Evolutionary conservation across 139 green algal species (phyloP), one percentile per base, ranked within the genome.

Genomic region (Volvox africanus): DNA sequence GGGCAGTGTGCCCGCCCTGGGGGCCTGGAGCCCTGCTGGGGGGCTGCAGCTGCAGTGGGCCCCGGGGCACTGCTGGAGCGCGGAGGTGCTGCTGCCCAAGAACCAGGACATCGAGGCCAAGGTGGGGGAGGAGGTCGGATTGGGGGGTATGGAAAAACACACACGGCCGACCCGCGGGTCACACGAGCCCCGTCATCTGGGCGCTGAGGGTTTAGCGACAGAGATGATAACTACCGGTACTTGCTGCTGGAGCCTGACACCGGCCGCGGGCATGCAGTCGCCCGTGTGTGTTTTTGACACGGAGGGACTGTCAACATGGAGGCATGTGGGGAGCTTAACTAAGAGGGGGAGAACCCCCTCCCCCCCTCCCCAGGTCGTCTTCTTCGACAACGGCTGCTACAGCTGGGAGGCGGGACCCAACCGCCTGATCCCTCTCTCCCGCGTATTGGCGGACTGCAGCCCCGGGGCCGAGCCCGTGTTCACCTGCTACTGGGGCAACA

Each of bases 331-430:
- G n/a, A n/a, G n/a, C n/a, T n/a, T n/a, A n/a, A n/a, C n/a, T n/a
- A n/a, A n/a, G n/a, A n/a, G n/a, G n/a, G n/a, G n/a, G n/a, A n/a
- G n/a, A n/a, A n/a, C n/a, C n/a, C n/a, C n/a, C n/a, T n/a, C n/a
- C n/a, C n/a, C n/a, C n/a, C n/a, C 77, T 36, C 36, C 3, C 21
- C 86, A 91, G 86, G 75, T 91, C 21, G 86, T 91, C 1, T 91
- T 86, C 75, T 91, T 86, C 75, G 86, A 91, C 24, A 78, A 91
- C 75, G 86, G 86, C 0, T 22, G 76, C 1, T 91, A 91, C 86
- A 86, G 32, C 19, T 93, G 84, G 84, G 90, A 93, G 84, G 76
- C 75, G 62, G 90, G 90, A 5, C 80, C 80, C 62, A 90, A 93
- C 84, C 90, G 90, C 65, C 32, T 21, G 13, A n/a, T 93, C 12